Base-by-base conservation (phyloP, 805 yeast genomes). In the Ogataea haglerorum region DNA sequence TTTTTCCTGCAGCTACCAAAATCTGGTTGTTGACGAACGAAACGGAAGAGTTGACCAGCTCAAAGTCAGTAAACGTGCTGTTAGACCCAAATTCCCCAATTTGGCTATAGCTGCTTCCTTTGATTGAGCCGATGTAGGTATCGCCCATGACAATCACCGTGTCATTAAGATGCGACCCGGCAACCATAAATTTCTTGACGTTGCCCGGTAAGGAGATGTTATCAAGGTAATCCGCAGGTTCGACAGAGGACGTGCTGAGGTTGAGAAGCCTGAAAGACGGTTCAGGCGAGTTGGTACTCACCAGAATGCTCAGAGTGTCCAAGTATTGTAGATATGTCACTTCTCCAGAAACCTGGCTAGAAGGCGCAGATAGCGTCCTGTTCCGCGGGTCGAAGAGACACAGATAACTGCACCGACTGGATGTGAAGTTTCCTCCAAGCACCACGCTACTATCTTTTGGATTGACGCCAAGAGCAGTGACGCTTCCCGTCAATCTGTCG, bases 361-460 rank as follows among this genome's bases (percentile, higher is more conserved):
- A 25, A 3, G 78, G 74, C 43, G 53, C 64, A 6, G 63, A 61
- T 85, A 95, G 82, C 15, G 80, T 64, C 0, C 75, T 64, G 23
- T 69, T 66, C 3, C 61, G 56, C 45, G 78, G 58, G 51, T 82
- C 81, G 56, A 76, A 86, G 25, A 82, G 63, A 58, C 96, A 89
- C 26, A 90, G 60, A 1, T 77, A 72, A 2, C 68, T 58, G 61
- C 96, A 89, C 5, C 47, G 43, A 13, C 40, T 38, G 15, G 68
- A 57, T 15, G 69, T 72, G 56, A 85, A 88, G 30, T 73, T 68
- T 17, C 97, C 96, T 28, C 85, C 95, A 10, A 85, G 85, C 22
- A 81, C 67, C 19, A 88, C 61, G 14, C 68, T 51, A 21, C 69
- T 65, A 21, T 60, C 63, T 17, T 65, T 66, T 23, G 72, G 68